Conservation (phyloP, 352 stramenopile genomes). For the Phytophthora pisi region DNA sequence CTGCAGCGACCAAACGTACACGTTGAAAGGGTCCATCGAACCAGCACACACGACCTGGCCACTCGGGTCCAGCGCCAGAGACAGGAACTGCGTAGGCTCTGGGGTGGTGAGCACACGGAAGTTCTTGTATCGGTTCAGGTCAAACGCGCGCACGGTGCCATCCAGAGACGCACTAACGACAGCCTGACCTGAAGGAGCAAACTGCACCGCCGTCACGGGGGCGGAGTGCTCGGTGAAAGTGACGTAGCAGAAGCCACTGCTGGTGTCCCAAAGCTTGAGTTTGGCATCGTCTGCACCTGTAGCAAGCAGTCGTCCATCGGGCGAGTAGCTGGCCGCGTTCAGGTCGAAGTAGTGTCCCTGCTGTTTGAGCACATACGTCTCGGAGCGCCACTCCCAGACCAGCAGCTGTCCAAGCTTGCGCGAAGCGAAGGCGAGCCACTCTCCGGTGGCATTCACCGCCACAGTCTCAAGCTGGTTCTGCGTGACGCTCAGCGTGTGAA, state of each 20-base stretch:
- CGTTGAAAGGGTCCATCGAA: slow-evolving; percentile 96
- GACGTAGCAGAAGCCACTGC: slow-evolving; percentile 98
- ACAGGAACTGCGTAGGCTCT: slow-evolving; percentile 98
- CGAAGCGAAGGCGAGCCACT: slow-evolving; percentile 98
- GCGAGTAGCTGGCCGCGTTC: slow-evolving; percentile 97
- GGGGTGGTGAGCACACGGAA: slow-evolving; percentile 98
- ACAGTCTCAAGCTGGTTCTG: slow-evolving; percentile 92
- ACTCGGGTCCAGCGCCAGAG: slow-evolving; percentile 96
- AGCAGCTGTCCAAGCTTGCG: slow-evolving; percentile 98
- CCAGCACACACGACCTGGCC: slow-evolving; percentile 97
- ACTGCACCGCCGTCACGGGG: slow-evolving; percentile 96
- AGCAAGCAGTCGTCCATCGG: slow-evolving; percentile 95
- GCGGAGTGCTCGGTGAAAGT: slow-evolving; percentile 98
- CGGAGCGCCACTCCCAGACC: slow-evolving; percentile 99
- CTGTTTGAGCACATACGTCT: slow-evolving; percentile 99
- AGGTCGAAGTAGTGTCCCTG: slow-evolving; percentile 99
- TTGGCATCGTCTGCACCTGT: slow-evolving; percentile 99
- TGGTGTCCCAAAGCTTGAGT: slow-evolving; percentile 98
- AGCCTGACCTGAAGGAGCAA: slow-evolving; percentile 91
- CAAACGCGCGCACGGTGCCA: slow-evolving; percentile 98
- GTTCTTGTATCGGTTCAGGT: slow-evolving; percentile 99
- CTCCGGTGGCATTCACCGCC: slow-evolving; percentile 95
- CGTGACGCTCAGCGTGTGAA: slow-evolving; percentile 96
- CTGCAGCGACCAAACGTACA: slow-evolving; percentile 98
- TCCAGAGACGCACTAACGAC: slow-evolving; percentile 98